phyloP scores from a whole-genome alignment of 768 basidiomycete genomes.

The Agaricus subrufescens region DNA sequence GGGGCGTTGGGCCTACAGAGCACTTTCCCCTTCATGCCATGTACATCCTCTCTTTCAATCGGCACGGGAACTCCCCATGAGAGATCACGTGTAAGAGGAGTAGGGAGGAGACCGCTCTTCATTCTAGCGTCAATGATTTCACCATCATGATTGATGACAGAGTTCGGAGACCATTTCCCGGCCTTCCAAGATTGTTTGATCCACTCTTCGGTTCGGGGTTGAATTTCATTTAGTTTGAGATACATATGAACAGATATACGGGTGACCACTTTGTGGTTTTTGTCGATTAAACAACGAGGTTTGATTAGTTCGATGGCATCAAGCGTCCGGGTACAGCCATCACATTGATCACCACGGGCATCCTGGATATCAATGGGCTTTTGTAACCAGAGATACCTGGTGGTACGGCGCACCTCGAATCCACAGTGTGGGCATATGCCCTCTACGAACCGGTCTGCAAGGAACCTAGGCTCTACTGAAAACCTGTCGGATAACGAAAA shows the following conservation, averaged over 20 bases:
- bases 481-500: neutral
- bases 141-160: slow-evolving; percentile 84
- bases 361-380: slow-evolving; percentile 31
- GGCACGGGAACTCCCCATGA: slow-evolving; percentile 97
- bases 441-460: slow-evolving; percentile 97
- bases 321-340: slow-evolving; percentile 86
- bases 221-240: slow-evolving; percentile 77
- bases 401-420: slow-evolving; percentile 41
- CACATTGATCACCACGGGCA: slow-evolving; percentile 98
- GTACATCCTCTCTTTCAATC: slow-evolving; percentile 63
- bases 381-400: neutral
- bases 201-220: slow-evolving; percentile 83
- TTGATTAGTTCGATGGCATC: slow-evolving; percentile 92
- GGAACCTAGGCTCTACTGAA: slow-evolving; percentile 49
- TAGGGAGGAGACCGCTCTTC: slow-evolving; percentile 79
- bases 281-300: slow-evolving; percentile 89
- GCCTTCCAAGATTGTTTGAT: slow-evolving; percentile 72
- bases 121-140: slow-evolving; percentile 87
- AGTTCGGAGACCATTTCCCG: slow-evolving; percentile 92
- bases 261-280: slow-evolving; percentile 71
- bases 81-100: slow-evolving; percentile 90
- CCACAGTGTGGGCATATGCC: slow-evolving; percentile 95
- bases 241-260: slow-evolving; percentile 88
- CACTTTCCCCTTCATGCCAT: slow-evolving; percentile 91
- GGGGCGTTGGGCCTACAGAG: slow-evolving; percentile 63